Conservation (phyloP, 169 alveolate genomes). For the Cryptosporidium ubiquitum region DNA sequence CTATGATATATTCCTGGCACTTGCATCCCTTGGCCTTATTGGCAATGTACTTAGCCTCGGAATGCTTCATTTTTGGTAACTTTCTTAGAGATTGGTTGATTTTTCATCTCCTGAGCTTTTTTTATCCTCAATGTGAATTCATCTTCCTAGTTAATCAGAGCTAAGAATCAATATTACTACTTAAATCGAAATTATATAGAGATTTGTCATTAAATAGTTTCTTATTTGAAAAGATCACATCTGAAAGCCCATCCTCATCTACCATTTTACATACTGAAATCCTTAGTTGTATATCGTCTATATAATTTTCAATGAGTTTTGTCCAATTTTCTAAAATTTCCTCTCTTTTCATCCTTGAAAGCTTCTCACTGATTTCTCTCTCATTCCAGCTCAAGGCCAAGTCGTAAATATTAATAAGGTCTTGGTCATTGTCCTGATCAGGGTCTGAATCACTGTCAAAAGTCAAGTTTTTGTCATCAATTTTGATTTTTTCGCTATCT, state of each 20-base stretch:
- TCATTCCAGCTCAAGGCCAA: slow-evolving; percentile 50
- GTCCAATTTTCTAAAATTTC: slow-evolving; percentile 26
- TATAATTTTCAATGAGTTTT: background rate
- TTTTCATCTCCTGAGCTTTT: background rate
- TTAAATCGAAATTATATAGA: slow-evolving; percentile 9
- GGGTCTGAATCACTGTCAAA: background rate
- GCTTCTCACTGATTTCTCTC: background rate
- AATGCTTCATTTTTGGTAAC: slow-evolving; percentile 43
- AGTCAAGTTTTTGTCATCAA: background rate
- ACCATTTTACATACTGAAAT: slow-evolving; percentile 16
- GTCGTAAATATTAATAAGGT: slow-evolving; percentile 4
- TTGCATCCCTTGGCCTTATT: slow-evolving; percentile 46
- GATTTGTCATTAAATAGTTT: slow-evolving; percentile 36
- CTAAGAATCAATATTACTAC: background rate
- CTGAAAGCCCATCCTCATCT: slow-evolving; percentile 1
- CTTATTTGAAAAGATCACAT: slow-evolving; percentile 9
- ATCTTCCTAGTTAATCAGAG: background rate
- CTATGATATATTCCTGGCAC: slow-evolving; percentile 12
- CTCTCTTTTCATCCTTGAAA: background rate
- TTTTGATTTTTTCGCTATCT: background rate
- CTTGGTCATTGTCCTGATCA: background rate
- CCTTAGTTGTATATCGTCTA: slow-evolving; percentile 25
- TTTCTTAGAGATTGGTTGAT: background rate
- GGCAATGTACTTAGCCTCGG: slow-evolving; percentile 60
- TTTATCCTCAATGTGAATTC: background rate